A percentile compares a stretch with the other conserved stretches of the same genome.
phyloP scores from a whole-genome alignment of 2,329 filamentous ascomycete species.

The Xylariaceae sp. region DNA sequence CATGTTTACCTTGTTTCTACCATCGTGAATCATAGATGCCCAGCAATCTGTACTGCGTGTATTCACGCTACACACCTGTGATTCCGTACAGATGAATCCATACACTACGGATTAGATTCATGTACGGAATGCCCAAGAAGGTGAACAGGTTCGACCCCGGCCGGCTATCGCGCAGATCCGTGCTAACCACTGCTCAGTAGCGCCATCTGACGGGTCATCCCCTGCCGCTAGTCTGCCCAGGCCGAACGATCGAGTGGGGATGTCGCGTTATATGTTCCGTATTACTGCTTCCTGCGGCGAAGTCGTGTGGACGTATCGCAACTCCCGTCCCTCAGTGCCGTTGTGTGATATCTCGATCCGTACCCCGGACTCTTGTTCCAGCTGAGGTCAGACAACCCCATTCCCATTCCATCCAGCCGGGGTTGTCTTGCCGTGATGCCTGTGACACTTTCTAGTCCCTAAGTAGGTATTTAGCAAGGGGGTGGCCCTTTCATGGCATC shows the following conservation, averaged over 20 bases:
- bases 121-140: not conserved
- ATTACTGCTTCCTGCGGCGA: not conserved
- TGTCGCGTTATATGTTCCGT: not conserved
- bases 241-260: not conserved
- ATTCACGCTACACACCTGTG: no score
- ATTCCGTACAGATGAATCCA: no score
- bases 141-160: not conserved
- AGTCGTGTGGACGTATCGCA: conserved; percentile 5
- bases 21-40: no score
- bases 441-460: not conserved
- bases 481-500: not conserved
- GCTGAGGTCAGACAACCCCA: no score
- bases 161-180: no score
- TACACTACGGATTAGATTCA: not conserved
- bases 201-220: not conserved
- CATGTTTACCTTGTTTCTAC: no score
- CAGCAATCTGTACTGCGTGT: no score
- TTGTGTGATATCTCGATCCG: conserved; percentile 7
- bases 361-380: no score
- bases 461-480: not conserved
- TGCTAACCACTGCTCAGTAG: not conserved
- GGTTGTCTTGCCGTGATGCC: not conserved
- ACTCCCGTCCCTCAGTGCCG: conserved; percentile 28
- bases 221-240: not conserved
- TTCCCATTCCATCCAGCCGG: no score